Percentiles rank a stretch among this genome's conserved stretches.
These are phyloP conservation scores for Onygenales sp. DNA, from an alignment of 2,329 filamentous ascomycete genomes.

Conservation along the genomic window DNA sequence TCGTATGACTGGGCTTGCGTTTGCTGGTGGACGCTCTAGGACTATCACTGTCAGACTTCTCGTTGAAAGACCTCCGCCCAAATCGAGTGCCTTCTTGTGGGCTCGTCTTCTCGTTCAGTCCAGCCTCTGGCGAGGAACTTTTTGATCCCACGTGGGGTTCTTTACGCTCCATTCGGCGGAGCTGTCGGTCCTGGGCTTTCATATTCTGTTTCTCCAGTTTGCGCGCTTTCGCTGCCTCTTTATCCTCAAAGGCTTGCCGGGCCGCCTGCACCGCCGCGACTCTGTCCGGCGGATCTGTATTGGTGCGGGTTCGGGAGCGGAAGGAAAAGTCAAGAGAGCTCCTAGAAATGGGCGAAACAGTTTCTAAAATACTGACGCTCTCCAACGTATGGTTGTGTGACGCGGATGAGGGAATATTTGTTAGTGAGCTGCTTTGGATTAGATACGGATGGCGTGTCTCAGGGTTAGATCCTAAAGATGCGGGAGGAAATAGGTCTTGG, in stretches of 20 bases:
- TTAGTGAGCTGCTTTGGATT: slow-evolving; percentile 32
- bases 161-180: slow-evolving; percentile 34
- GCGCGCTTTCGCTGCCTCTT: slow-evolving; percentile 47
- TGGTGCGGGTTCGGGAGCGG: slow-evolving; percentile 34
- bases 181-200: slow-evolving; percentile 37
- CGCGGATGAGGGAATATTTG: slow-evolving; percentile 24
- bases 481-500: slow-evolving; percentile 16
- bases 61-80: background rate
- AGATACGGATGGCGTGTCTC: slow-evolving; percentile 26
- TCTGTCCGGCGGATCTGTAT: slow-evolving; percentile 43
- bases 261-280: slow-evolving; percentile 48
- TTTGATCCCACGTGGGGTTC: slow-evolving; percentile 10
- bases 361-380: slow-evolving; percentile 41
- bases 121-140: background rate
- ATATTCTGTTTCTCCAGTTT: slow-evolving; percentile 44
- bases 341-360: slow-evolving; percentile 43
- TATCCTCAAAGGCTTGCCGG: slow-evolving; percentile 48
- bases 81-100: background rate
- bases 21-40: background rate
- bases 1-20: slow-evolving; percentile 3
- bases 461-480: slow-evolving; percentile 24
- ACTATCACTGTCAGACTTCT: background rate
- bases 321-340: slow-evolving; percentile 49
- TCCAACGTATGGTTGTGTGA: slow-evolving; percentile 38
- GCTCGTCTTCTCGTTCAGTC: background rate